Evolutionary conservation across 2,329 filamentous ascomycete genomes (phyloP).

Genomic region (Hawksworthiomyces lignivorus): DNA sequence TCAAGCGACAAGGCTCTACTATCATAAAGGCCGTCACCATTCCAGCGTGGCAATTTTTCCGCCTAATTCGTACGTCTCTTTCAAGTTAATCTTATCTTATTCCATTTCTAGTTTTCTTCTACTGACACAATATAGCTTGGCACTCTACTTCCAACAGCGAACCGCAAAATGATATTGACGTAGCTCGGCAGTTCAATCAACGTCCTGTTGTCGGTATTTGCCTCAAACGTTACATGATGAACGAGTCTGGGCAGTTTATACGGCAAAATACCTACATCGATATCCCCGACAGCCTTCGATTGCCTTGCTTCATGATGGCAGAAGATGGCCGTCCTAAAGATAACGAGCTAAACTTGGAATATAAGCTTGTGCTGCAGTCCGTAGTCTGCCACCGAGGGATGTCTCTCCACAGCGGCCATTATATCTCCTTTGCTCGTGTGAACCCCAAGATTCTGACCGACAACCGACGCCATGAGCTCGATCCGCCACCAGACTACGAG

Average conservation of each 20-base stretch:
- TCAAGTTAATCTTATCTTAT: not conserved
- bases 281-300: conserved; percentile 70
- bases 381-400: conserved; percentile 87
- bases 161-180: conserved; percentile 62
- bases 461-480: conserved; percentile 47
- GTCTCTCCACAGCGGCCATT: conserved; percentile 83
- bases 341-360: conserved; percentile 72
- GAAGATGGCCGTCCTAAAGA: conserved; percentile 59
- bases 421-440: conserved; percentile 76
- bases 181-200: conserved; percentile 80
- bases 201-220: conserved; percentile 87
- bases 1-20: conserved; percentile 39
- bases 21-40: conserved; percentile 79
- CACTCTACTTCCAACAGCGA: conserved; percentile 55
- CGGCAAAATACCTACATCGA: conserved; percentile 80
- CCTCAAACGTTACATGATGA: conserved; percentile 80
- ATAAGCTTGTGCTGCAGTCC: conserved; percentile 86
- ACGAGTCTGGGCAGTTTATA: conserved; percentile 57
- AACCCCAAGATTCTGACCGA: conserved; percentile 55
- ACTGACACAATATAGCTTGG: conserved; percentile 71
- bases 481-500: conserved; percentile 57
- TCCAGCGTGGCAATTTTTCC: conserved; percentile 96
- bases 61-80: conserved; percentile 66
- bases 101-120: not conserved
- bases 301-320: conserved; percentile 80